Evolutionary conservation across 2,329 filamentous ascomycete genomes (phyloP).

Genomic region (Aspergillus candidus): DNA sequence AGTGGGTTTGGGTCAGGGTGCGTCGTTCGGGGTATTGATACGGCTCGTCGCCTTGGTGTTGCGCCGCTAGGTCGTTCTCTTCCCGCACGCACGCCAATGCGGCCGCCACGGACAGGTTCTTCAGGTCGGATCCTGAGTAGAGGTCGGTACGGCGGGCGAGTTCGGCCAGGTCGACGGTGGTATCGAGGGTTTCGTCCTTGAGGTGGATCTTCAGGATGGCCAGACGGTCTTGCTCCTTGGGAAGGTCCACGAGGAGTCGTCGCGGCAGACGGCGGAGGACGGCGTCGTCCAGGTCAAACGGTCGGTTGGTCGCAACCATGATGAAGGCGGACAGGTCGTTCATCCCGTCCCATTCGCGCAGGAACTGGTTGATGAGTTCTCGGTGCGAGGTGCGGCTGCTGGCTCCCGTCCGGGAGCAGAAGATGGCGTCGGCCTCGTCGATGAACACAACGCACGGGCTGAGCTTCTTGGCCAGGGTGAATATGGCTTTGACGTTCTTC

Average conservation of each 20-base stretch:
- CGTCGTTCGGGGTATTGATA: slow-evolving; percentile 65
- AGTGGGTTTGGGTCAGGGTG: slow-evolving; percentile 63
- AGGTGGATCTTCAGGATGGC: slow-evolving; percentile 47
- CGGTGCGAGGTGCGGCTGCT: slow-evolving; percentile 66
- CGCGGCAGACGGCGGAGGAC: slow-evolving; percentile 47
- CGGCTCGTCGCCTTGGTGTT: slow-evolving; percentile 32
- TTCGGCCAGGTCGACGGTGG: slow-evolving; percentile 37
- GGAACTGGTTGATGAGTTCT: slow-evolving; percentile 92
- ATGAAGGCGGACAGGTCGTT: slow-evolving; percentile 80
- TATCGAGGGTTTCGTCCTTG: slow-evolving; percentile 41
- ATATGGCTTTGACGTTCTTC: slow-evolving; percentile 91
- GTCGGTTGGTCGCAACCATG: slow-evolving; percentile 95
- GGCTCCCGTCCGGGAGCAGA: slow-evolving; percentile 63
- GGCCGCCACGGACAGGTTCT: slow-evolving; percentile 47
- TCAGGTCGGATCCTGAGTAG: slow-evolving; percentile 50
- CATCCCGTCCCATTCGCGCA: slow-evolving; percentile 95
- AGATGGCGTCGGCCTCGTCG: slow-evolving; percentile 90
- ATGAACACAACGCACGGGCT: slow-evolving; percentile 93
- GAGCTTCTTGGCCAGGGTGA: slow-evolving; percentile 83
- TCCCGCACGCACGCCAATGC: slow-evolving; percentile 45
- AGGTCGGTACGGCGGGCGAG: slow-evolving; percentile 42
- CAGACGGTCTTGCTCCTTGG: slow-evolving; percentile 40
- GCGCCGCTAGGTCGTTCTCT: slow-evolving; percentile 37
- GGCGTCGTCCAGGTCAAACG: slow-evolving; percentile 77
- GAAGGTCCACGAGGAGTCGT: slow-evolving; percentile 46